These are phyloP conservation scores for Funneliformis geosporum DNA, from an alignment of 192 early-diverging fungal species.

Conservation along the genomic window DNA sequence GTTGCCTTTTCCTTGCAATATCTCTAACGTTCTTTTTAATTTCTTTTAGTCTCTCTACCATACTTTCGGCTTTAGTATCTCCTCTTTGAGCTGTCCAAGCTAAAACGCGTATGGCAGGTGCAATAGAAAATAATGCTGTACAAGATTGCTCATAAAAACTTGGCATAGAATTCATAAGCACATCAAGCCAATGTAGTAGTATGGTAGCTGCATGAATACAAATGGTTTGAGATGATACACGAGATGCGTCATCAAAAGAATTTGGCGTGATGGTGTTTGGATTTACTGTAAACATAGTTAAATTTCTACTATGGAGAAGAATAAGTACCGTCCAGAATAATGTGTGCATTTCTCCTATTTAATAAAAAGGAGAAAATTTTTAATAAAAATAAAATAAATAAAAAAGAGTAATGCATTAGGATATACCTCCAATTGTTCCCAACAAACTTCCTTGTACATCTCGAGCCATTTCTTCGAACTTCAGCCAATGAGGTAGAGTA, in stretches of 20 bases:
- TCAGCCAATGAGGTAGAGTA: conserved; percentile 29
- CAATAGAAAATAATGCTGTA: conserved; percentile 26
- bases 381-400: background rate
- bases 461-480: conserved; percentile 32
- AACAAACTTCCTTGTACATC: conserved; percentile 23
- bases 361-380: background rate
- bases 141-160: conserved; percentile 32
- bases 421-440: conserved; percentile 29
- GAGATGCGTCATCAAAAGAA: conserved; percentile 7
- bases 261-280: background rate
- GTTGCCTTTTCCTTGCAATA: conserved; percentile 26
- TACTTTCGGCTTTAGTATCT: conserved; percentile 24
- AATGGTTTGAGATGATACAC: conserved; percentile 28
- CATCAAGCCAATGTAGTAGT: conserved; percentile 33
- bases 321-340: conserved; percentile 32
- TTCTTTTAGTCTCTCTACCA: conserved; percentile 29
- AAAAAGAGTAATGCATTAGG: background rate
- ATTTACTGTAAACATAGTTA: conserved; percentile 27
- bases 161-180: conserved; percentile 25
- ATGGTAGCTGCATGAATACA: conserved; percentile 33
- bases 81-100: conserved; percentile 31
- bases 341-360: conserved; percentile 31
- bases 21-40: conserved; percentile 26
- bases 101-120: conserved; percentile 30
- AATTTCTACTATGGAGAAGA: conserved; percentile 32